Percentiles rank a stretch among this genome's conserved stretches.
Conservation (phyloP, 2,329 filamentous ascomycete genomes). For the Cladobotryum mycophilum region DNA sequence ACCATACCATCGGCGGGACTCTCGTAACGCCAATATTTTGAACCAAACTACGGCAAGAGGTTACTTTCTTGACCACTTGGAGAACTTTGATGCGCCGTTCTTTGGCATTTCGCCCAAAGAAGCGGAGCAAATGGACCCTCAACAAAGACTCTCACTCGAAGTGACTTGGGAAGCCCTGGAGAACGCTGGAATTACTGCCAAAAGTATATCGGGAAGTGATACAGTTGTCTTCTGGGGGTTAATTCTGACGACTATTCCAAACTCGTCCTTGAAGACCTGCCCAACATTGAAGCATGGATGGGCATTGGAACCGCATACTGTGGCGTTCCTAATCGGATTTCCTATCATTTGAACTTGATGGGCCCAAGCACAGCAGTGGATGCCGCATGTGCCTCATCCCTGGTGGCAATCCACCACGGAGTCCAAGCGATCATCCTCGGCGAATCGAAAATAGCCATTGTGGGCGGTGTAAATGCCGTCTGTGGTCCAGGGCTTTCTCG, state of each 20-base stretch:
- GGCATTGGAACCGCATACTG: constrained; percentile 5
- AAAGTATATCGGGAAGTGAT: constrained; percentile 1
- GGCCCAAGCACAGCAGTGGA: constrained; percentile 46
- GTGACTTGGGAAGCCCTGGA: constrained; percentile 7
- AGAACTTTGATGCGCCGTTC: constrained; percentile 10
- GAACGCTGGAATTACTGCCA: constrained; percentile 2
- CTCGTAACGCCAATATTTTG: constrained; percentile 1
- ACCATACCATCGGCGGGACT: background rate
- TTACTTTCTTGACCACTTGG: constrained; percentile 7
- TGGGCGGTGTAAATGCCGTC: constrained; percentile 26
- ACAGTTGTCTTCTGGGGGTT: constrained; percentile 7
- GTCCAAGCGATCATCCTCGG: constrained; percentile 40
- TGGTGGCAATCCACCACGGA: constrained; percentile 42
- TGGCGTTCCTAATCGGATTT: constrained; percentile 36
- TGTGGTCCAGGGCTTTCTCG: background rate
- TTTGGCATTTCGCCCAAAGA: constrained; percentile 9
- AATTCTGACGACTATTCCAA: constrained; percentile 6
- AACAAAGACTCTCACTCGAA: constrained; percentile 4
- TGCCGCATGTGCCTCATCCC: constrained; percentile 43
- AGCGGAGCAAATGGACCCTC: constrained; percentile 10
- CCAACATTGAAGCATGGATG: constrained; percentile 10
- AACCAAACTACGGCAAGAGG: constrained; percentile 1
- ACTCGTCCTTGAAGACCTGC: constrained; percentile 6
- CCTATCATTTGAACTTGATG: constrained; percentile 46
- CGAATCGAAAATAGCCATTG: constrained; percentile 38